Conservation (phyloP, 78 protist species). For the Dictyostelium capitatum region DNA sequence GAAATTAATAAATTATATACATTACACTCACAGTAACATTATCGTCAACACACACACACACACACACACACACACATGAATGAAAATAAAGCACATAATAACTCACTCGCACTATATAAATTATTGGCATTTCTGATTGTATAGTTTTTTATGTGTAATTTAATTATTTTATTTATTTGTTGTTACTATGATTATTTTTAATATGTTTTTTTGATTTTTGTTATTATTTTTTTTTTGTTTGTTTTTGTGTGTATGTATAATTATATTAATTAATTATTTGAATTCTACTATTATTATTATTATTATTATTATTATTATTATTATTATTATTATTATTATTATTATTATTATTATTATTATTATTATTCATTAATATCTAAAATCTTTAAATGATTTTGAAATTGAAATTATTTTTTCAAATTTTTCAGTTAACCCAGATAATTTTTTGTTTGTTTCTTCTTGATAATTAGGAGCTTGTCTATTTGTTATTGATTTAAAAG, state of each 20-base stretch:
- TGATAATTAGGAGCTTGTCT: not conserved
- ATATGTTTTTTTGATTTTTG: not conserved
- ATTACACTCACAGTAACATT: too few species aligned
- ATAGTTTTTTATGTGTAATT: not conserved
- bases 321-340: too few species aligned
- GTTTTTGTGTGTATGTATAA: not conserved
- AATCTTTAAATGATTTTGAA: slow-evolving; percentile 13
- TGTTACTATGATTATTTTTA: not conserved
- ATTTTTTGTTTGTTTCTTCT: not conserved
- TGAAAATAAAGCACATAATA: too few species aligned
- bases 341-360: not conserved
- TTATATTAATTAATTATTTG: too few species aligned
- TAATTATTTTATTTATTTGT: not conserved
- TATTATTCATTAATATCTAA: not conserved
- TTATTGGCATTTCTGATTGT: too few species aligned
- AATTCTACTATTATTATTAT: too few species aligned
- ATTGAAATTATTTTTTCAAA: slow-evolving; percentile 24
- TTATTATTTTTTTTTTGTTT: not conserved
- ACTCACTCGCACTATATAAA: too few species aligned
- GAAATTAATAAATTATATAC: too few species aligned
- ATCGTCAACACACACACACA: too few species aligned
- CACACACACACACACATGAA: too few species aligned
- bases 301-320: too few species aligned
- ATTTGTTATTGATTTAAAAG: not conserved
- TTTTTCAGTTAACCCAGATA: not conserved